Conservation (phyloP, 495 filamentous ascomycete genomes). For the Alectoria sarmentosa region DNA sequence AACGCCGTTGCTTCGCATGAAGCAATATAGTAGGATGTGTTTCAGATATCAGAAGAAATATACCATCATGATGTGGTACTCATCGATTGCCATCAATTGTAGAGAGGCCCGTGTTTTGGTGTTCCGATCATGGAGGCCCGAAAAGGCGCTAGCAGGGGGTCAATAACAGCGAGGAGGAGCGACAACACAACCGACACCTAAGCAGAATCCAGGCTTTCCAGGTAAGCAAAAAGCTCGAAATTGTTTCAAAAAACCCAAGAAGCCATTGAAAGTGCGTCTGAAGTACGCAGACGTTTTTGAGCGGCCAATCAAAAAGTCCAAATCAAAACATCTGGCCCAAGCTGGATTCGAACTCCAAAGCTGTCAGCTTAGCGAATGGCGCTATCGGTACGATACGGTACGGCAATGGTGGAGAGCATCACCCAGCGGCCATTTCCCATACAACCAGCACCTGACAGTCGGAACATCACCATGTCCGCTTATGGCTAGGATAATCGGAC, state of each 20-base stretch:
- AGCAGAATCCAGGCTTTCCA: background rate
- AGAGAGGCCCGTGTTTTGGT: background rate
- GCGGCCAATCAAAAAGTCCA: background rate
- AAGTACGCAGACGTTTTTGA: background rate
- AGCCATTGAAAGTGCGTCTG: background rate
- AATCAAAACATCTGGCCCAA: background rate
- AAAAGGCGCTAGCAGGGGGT: background rate
- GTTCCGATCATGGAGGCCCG: background rate
- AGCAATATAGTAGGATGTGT: background rate
- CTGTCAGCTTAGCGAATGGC: background rate
- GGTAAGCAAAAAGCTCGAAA: background rate
- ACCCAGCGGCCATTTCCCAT: background rate
- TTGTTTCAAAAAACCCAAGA: background rate
- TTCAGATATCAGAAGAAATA: background rate
- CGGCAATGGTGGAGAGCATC: background rate
- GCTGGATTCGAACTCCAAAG: slow-evolving; percentile 1
- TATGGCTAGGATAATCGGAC: background rate
- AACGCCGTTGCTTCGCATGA: background rate
- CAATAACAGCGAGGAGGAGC: background rate
- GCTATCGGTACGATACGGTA: slow-evolving; percentile 5
- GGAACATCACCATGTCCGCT: background rate
- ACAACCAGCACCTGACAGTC: background rate
- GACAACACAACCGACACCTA: background rate
- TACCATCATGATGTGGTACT: background rate
- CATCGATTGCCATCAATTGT: background rate